A percentile compares a stretch with the other conserved stretches of the same genome.
phyloP scores from a whole-genome alignment of 2,329 filamentous ascomycete species.

The Trichoderma endophyticum region DNA sequence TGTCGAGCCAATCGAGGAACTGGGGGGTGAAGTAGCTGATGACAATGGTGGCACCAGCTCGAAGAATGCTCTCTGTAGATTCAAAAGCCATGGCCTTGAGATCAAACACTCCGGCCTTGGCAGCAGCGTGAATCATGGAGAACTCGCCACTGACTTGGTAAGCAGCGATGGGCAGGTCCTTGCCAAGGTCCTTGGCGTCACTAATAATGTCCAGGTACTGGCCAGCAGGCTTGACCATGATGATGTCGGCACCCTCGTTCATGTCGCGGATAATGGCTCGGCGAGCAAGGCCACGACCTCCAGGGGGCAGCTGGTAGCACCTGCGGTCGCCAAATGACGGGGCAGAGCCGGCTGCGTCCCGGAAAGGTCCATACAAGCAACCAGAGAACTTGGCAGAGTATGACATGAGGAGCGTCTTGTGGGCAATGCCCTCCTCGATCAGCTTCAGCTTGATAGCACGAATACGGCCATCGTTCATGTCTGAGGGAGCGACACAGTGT shows the following conservation, averaged over 20 bases:
- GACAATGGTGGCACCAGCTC: constrained; percentile 89
- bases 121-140: constrained; percentile 95
- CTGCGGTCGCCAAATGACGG: constrained; percentile 92
- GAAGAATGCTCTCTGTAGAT: constrained; percentile 85
- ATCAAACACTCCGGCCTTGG: constrained; percentile 95
- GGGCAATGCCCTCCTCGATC: constrained; percentile 89
- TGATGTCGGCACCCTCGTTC: constrained; percentile 89
- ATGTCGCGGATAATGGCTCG: constrained; percentile 90
- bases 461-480: constrained; percentile 98
- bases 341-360: constrained; percentile 86
- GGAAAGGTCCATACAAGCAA: constrained; percentile 94
- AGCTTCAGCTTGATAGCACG: constrained; percentile 97
- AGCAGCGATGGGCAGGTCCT: constrained; percentile 86
- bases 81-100: constrained; percentile 93
- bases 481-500: constrained; percentile 93
- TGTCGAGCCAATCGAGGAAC: constrained; percentile 64
- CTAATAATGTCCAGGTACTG: constrained; percentile 97
- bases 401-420: constrained; percentile 91
- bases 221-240: constrained; percentile 98
- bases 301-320: constrained; percentile 95
- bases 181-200: constrained; percentile 91
- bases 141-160: constrained; percentile 98
- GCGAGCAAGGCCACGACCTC: constrained; percentile 85
- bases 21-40: constrained; percentile 92
- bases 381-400: constrained; percentile 98